Evolutionary conservation across 2,329 filamentous ascomycete species (phyloP), one percentile per base, ranked within the genome.

Genomic region (Coniochaeta sp.): DNA sequence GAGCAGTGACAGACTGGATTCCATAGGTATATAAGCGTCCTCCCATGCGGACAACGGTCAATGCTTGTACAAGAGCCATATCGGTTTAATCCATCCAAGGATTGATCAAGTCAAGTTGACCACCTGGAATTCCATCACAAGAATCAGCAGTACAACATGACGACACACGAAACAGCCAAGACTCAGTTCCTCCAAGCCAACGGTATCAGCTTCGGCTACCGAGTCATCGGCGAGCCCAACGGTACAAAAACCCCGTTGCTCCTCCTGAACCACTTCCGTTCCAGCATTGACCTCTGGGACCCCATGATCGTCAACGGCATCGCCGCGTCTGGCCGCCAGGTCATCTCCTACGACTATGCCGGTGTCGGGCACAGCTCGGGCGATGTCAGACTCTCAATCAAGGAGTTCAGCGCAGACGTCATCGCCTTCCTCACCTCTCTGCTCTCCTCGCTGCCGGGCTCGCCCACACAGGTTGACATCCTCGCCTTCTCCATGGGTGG

Each of bases 401-500:
- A 36, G 34, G 42, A 47, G 22, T 47, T 47, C 42, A 47, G 22
- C 30, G 34, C 34, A 28, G 58, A 59, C 26, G n/a, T 56, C 26
- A 32, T 59, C 50, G 22, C 34, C 34, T 59, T 59, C 24, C 44
- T 59, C 14, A 17, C 34, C 19, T 2, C 50, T 16, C 58, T 59
- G 30, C 58, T 59, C 19, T 47, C 44, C 1, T 55, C 47, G 34
- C 58, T 59, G 17, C 47, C 28, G 14, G 42, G 42, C 17, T 50
- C 19, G 24, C 34, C 38, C 8, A 58, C 42, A 6, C 22, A 55
- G 19, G 56, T 58, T 12, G 59, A 61, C 38, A 34, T 61, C 19
- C 55, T 61, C 19, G 55, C 55, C n/a, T 61, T 61, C 59, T 61
- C 59, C 17, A 56, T 61, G 22, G 59, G 59, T 32, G 59, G 59